phyloP scores from a whole-genome alignment of 2,329 filamentous ascomycete species.

The Ceratocystis colombiana region DNA sequence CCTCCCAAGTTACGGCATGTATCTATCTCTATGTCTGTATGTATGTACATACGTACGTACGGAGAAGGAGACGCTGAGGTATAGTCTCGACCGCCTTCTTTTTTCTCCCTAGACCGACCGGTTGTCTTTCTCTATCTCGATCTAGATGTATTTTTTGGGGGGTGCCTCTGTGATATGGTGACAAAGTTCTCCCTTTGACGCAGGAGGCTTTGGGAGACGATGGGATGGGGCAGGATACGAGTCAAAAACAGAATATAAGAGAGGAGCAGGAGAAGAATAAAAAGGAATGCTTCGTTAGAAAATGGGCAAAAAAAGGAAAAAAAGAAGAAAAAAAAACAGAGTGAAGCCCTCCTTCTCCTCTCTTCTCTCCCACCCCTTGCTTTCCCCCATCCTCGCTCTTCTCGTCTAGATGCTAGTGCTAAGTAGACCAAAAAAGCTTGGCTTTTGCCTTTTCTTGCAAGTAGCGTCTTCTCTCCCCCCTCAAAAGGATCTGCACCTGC shows the following conservation, averaged over 20 bases:
- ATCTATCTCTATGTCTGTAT: not conserved
- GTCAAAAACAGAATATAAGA: not conserved
- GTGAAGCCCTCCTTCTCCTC: not conserved
- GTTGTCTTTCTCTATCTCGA: not conserved
- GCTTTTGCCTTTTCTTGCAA: not conserved
- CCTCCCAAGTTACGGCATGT: not conserved
- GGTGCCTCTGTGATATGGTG: not conserved
- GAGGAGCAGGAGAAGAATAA: constrained; percentile 1
- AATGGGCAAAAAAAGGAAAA: not conserved
- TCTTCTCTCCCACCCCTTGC: not conserved
- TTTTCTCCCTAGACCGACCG: not conserved
- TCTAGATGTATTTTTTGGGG: not conserved
- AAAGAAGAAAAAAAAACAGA: not conserved
- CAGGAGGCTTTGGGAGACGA: too few species aligned
- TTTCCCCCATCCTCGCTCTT: not conserved
- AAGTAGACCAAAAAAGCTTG: not conserved
- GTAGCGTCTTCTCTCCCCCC: not conserved
- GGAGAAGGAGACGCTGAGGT: not conserved
- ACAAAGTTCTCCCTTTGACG: not conserved
- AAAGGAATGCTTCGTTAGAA: not conserved
- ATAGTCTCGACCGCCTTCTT: not conserved
- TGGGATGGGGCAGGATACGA: too few species aligned
- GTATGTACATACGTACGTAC: not conserved
- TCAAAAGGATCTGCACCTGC: not conserved
- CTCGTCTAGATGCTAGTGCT: constrained; percentile 8